phyloP scores from a whole-genome alignment of 805 yeast genomes.

The Ogataea kodamae region DNA sequence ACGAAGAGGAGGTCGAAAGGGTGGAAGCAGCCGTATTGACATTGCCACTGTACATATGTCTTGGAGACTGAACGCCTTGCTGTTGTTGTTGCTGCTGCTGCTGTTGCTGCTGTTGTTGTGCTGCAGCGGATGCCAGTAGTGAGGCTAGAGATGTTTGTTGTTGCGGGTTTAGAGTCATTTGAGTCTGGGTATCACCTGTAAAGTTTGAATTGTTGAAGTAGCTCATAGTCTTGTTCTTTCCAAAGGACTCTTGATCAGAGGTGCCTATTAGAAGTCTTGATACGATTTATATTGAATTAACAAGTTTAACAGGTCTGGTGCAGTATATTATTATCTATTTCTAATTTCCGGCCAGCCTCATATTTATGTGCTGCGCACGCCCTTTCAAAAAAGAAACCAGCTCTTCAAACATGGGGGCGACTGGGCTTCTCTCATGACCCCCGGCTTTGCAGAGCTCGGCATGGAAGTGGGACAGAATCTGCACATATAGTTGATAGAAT shows the following conservation, averaged over 20 bases:
- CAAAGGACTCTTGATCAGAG: no score
- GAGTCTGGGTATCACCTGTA: constrained; percentile 10
- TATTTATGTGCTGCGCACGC: constrained; percentile 7
- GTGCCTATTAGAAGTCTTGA: no score
- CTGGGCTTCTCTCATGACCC: no score
- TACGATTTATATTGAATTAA: no score
- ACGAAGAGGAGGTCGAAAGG: constrained; percentile 18
- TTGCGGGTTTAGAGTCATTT: constrained; percentile 14
- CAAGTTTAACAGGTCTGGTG: background rate
- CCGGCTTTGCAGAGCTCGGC: no score
- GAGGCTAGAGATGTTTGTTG: constrained; percentile 22
- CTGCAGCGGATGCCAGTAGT: constrained; percentile 19
- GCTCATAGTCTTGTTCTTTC: constrained; percentile 8
- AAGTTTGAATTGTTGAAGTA: constrained; percentile 7
- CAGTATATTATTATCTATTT: constrained; percentile 8
- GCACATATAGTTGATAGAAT: no score
- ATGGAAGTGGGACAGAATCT: no score
- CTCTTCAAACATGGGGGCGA: no score
- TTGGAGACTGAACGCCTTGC: constrained; percentile 17
- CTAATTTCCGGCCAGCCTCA: constrained; percentile 10
- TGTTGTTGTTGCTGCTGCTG: no score
- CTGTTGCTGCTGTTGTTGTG: constrained; percentile 11
- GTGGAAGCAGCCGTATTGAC: constrained; percentile 6
- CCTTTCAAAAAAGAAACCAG: constrained; percentile 2
- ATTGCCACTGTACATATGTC: constrained; percentile 14